A percentile compares a stretch with the other conserved stretches of the same genome.
phyloP scores from a whole-genome alignment of 345 rosid genomes.

The Euphorbia tirucalli region DNA sequence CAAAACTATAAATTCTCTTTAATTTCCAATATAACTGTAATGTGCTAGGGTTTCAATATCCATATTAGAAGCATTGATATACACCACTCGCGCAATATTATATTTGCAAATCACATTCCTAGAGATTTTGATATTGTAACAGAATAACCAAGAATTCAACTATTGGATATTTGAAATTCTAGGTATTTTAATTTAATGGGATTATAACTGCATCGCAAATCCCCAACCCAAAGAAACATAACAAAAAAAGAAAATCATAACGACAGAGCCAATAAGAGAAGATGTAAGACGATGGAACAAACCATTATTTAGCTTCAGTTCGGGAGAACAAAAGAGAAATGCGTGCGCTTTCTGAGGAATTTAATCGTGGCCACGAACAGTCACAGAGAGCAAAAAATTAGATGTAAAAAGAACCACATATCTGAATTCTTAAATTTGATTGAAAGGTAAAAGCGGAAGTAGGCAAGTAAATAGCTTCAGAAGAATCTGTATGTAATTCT shows the following conservation, averaged over 20 bases:
- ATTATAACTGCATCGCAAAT: not conserved
- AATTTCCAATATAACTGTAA: too few species aligned
- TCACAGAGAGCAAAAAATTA: not conserved
- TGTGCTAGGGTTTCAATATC: not conserved
- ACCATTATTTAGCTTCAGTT: not conserved
- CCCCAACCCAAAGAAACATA: not conserved
- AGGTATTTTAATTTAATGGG: too few species aligned
- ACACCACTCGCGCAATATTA: too few species aligned
- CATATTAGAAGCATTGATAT: not conserved
- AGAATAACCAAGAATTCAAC: not conserved
- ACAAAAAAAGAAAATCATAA: not conserved
- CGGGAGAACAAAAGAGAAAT: not conserved
- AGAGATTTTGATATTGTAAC: not conserved
- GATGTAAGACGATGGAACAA: not conserved
- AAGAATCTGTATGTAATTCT: too few species aligned
- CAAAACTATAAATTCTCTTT: not conserved
- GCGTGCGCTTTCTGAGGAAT: not conserved
- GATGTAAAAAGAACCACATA: too few species aligned
- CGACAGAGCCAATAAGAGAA: not conserved
- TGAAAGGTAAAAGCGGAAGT: too few species aligned
- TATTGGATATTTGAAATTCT: not conserved
- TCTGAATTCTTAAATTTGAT: too few species aligned
- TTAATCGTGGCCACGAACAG: too few species aligned
- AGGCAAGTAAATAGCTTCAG: too few species aligned
- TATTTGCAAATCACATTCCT: not conserved